phyloP scores from a whole-genome alignment of 2,329 filamentous ascomycete genomes.

The Cyphellophora europaea region DNA sequence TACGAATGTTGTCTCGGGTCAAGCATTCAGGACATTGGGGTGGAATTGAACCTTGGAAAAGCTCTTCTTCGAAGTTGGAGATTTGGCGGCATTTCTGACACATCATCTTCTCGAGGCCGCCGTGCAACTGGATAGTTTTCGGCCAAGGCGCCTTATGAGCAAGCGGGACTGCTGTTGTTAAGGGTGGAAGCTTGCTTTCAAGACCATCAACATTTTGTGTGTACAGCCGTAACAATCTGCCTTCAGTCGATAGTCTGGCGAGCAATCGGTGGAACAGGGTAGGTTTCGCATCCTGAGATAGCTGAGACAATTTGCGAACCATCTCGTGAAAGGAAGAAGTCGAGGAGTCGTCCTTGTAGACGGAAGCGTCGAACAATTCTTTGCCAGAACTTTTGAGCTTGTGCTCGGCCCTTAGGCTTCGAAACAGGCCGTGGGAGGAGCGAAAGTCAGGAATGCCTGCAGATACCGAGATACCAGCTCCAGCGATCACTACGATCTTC shows the following conservation, averaged over 20 bases:
- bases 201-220: conserved; percentile 96
- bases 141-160: conserved; percentile 86
- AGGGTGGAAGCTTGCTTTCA: conserved; percentile 71
- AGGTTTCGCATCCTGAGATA: conserved; percentile 67
- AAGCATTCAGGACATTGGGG: conserved; percentile 71
- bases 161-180: conserved; percentile 73
- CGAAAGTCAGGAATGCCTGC: conserved; percentile 97
- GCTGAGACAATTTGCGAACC: conserved; percentile 77
- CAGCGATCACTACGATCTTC: conserved; percentile 94
- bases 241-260: conserved; percentile 79
- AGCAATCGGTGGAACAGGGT: conserved; percentile 90
- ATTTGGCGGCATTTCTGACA: conserved; percentile 85
- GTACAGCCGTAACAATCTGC: conserved; percentile 80
- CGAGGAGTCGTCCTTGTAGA: conserved; percentile 84
- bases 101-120: conserved; percentile 89
- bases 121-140: conserved; percentile 84
- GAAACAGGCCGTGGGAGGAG: conserved; percentile 82
- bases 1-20: conserved; percentile 66
- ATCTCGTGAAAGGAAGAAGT: conserved; percentile 92
- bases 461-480: conserved; percentile 92
- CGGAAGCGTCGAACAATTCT: conserved; percentile 91
- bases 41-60: conserved; percentile 77
- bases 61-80: conserved; percentile 62
- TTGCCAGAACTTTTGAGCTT: conserved; percentile 91
- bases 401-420: conserved; percentile 72